A percentile compares a stretch with the other conserved stretches of the same genome.
Conservation (phyloP, 768 basidiomycete genomes). For the Trametes villosa region DNA sequence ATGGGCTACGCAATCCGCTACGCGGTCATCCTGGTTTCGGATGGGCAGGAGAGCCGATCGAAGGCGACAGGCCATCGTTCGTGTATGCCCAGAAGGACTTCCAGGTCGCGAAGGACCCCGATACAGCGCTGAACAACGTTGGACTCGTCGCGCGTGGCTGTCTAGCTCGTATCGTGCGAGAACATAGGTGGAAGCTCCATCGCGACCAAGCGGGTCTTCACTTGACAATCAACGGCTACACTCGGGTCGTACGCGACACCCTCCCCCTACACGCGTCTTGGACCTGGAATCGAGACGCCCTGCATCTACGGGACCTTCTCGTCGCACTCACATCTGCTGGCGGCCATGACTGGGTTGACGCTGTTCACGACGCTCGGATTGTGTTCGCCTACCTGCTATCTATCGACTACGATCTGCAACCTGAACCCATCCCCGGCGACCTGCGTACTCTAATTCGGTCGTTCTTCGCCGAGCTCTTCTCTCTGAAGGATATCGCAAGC, state of each 20-base stretch:
- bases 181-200: neutral
- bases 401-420: slow-evolving; percentile 6
- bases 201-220: neutral
- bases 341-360: neutral
- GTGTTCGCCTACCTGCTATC: slow-evolving; percentile 11
- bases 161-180: neutral
- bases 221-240: neutral
- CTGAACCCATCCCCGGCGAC: neutral
- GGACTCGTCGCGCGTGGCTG: slow-evolving; percentile 9
- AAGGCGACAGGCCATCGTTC: slow-evolving; percentile 1
- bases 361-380: neutral
- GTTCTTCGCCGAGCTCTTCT: neutral
- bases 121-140: neutral
- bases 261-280: neutral
- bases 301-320: neutral
- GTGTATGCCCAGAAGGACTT: slow-evolving; percentile 8
- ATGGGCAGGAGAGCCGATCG: slow-evolving; percentile 11
- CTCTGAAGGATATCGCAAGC: slow-evolving; percentile 2
- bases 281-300: neutral
- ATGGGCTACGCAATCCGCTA: neutral
- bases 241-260: neutral
- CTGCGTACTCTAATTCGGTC: neutral
- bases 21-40: slow-evolving; percentile 7
- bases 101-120: slow-evolving; percentile 1
- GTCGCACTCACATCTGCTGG: neutral